A percentile compares a stretch with the other conserved stretches of the same genome.
Evolutionary conservation across 345 rosid species (phyloP).

Genomic region (Lepidium africanum): DNA sequence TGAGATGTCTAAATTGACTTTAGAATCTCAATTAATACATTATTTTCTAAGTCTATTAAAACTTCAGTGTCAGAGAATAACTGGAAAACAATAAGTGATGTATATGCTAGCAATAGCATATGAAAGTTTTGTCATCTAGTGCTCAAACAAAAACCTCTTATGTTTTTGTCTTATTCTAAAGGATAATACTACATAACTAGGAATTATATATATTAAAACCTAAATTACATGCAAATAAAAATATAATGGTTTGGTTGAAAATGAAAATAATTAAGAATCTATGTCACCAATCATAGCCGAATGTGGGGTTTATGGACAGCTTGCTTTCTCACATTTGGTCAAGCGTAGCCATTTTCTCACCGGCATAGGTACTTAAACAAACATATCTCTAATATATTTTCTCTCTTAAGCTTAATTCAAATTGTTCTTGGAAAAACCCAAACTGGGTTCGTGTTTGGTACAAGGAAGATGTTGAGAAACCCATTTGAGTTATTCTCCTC

Average conservation of each 20-base stretch:
- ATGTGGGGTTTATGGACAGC: slow-evolving; percentile 30
- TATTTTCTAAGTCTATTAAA: no score
- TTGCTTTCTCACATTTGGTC: slow-evolving; percentile 32
- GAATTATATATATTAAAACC: background rate
- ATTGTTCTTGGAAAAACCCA: background rate
- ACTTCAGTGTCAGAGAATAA: no score
- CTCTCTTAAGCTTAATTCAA: slow-evolving; percentile 5
- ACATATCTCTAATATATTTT: slow-evolving; percentile 11
- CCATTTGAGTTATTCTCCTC: slow-evolving; percentile 10
- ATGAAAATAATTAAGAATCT: background rate
- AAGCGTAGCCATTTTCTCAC: slow-evolving; percentile 30
- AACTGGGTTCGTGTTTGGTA: slow-evolving; percentile 12
- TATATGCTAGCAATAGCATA: background rate
- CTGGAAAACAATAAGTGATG: no score
- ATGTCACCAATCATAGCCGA: slow-evolving; percentile 2
- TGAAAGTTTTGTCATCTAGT: background rate
- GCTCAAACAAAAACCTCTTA: background rate
- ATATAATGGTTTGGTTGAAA: background rate
- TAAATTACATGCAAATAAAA: background rate
- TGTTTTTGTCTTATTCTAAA: background rate
- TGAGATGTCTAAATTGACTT: no score
- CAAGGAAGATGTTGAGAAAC: slow-evolving; percentile 22
- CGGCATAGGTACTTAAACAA: background rate
- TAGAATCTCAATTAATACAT: no score
- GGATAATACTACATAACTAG: background rate